A percentile compares a stretch with the other conserved stretches of the same genome.
These are phyloP conservation scores for Mycena vulgaris DNA, from an alignment of 768 basidiomycete species.

Conservation along the genomic window DNA sequence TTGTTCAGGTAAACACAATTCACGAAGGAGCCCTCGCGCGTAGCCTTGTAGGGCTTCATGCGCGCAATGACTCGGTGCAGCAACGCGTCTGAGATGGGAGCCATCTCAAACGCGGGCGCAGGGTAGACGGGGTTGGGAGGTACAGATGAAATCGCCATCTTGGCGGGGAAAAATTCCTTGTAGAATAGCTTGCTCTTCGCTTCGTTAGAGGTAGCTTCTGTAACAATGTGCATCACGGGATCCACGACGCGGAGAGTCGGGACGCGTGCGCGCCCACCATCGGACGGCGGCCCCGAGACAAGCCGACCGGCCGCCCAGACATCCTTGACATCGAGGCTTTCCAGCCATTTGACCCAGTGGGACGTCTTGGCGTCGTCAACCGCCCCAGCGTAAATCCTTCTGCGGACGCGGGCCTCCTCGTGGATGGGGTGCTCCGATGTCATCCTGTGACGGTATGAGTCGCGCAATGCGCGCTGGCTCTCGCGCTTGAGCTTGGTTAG, in stretches of 20 bases:
- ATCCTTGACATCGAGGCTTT: constrained; percentile 24
- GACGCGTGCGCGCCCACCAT: constrained; percentile 46
- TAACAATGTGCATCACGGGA: neutral
- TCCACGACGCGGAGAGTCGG: constrained; percentile 40
- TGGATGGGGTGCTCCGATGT: constrained; percentile 44
- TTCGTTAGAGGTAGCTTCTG: constrained; percentile 37
- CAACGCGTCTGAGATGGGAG: too few relatives aligned
- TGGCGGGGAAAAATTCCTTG: constrained; percentile 49
- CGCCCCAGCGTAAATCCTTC: constrained; percentile 34
- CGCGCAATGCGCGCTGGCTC: constrained; percentile 31
- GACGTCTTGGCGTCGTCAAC: constrained; percentile 41
- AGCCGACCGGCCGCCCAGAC: constrained; percentile 45
- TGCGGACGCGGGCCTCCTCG: constrained; percentile 18
- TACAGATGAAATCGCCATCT: neutral
- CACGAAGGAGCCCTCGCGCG: too few relatives aligned
- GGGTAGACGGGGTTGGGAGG: too few relatives aligned
- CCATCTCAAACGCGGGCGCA: too few relatives aligned
- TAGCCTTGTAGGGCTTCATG: too few relatives aligned
- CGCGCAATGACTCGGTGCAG: too few relatives aligned
- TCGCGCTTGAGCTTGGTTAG: constrained; percentile 41
- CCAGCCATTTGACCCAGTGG: constrained; percentile 49
- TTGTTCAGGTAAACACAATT: too few relatives aligned
- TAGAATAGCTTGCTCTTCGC: constrained; percentile 43
- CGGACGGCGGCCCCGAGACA: constrained; percentile 36
- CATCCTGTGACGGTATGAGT: constrained; percentile 18